phyloP scores from a whole-genome alignment of 1,139 yeast species.

The Geotrichum klebahnii region DNA sequence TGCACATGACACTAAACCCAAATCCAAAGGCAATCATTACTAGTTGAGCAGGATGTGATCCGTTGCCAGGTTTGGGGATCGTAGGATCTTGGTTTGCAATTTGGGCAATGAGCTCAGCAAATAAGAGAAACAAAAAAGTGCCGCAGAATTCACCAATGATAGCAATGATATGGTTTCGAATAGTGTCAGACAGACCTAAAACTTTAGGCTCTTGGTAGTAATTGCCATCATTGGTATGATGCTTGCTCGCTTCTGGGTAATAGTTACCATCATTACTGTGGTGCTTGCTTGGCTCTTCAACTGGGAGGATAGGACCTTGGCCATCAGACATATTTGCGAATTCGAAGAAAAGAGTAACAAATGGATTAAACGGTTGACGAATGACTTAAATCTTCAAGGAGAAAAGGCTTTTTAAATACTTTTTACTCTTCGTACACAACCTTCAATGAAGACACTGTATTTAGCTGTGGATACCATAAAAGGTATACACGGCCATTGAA shows the following conservation, averaged over 20 bases:
- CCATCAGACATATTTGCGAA: constrained; percentile 1
- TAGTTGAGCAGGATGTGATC: constrained; percentile 63
- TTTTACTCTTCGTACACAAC: too few relatives aligned
- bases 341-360: too few relatives aligned
- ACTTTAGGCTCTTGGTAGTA: constrained; percentile 15
- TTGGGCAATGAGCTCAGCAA: constrained; percentile 79
- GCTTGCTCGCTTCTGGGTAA: neutral
- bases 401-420: too few relatives aligned
- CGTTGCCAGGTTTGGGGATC: constrained; percentile 40
- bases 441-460: too few relatives aligned
- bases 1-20: constrained; percentile 79
- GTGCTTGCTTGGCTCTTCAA: neutral
- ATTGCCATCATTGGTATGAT: neutral
- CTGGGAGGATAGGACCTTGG: constrained; percentile 3
- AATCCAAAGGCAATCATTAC: constrained; percentile 83
- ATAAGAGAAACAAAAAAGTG: constrained; percentile 77
- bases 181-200: constrained; percentile 42
- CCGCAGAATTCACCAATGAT: constrained; percentile 73
- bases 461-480: too few relatives aligned
- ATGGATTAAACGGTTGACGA: too few relatives aligned
- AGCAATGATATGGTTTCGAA: constrained; percentile 53
- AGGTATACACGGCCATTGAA: too few relatives aligned
- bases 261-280: neutral
- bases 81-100: constrained; percentile 67
- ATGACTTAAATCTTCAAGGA: too few relatives aligned